Percentiles rank a stretch among this genome's conserved stretches.
These are phyloP conservation scores for Cercis canadensis DNA, from an alignment of 306 rosid species.

Conservation along the genomic window DNA sequence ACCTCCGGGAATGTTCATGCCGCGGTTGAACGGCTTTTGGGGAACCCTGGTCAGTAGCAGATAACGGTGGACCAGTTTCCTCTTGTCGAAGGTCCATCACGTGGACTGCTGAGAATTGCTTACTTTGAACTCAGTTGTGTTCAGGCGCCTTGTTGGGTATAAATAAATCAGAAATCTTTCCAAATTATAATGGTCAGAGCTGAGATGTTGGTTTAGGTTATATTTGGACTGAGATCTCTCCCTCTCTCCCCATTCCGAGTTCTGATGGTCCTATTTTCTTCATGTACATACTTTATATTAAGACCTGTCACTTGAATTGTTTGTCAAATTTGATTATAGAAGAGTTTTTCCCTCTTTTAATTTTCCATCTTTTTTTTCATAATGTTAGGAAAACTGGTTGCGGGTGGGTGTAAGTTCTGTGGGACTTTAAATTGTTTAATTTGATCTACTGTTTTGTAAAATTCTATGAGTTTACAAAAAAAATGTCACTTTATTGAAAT, in stretches of 20 bases:
- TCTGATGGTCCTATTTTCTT: conserved; percentile 32
- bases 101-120: conserved; percentile 45
- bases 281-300: conserved; percentile 45
- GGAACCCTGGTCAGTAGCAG: conserved; percentile 71
- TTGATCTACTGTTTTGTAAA: too few relatives aligned
- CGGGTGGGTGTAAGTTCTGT: too few relatives aligned
- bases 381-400: neutral
- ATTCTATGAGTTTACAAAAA: too few relatives aligned
- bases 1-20: conserved; percentile 88
- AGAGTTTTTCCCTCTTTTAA: neutral
- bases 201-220: conserved; percentile 46
- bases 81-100: conserved; percentile 26
- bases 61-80: conserved; percentile 38
- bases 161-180: conserved; percentile 49
- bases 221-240: conserved; percentile 39
- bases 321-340: conserved; percentile 9
- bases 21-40: conserved; percentile 84
- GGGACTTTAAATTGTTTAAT: too few relatives aligned
- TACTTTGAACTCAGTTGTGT: conserved; percentile 39
- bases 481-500: too few relatives aligned
- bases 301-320: conserved; percentile 11
- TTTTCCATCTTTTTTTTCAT: neutral
- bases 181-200: conserved; percentile 49
- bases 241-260: conserved; percentile 30
- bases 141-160: conserved; percentile 41